Evolutionary conservation across 2,329 filamentous ascomycete genomes (phyloP).

Genomic region (Coleophoma cylindrospora): DNA sequence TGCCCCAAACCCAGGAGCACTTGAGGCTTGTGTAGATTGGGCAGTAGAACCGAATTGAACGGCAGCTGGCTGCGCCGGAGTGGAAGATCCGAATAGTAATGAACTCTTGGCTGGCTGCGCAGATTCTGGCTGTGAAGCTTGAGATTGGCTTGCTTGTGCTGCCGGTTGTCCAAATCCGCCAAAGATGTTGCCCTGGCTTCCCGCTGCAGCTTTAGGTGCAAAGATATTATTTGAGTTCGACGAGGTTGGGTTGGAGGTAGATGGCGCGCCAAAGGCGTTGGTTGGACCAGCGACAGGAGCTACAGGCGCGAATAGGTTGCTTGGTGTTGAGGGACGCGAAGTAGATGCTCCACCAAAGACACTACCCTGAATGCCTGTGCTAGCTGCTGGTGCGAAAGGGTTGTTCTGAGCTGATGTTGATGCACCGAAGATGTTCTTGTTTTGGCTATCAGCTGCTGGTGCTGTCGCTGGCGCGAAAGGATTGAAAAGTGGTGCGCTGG

Average conservation of each 20-base stretch:
- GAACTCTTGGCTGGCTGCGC: background rate
- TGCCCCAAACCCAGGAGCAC: background rate
- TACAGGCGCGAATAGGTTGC: background rate
- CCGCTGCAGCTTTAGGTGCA: background rate
- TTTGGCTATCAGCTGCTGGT: background rate
- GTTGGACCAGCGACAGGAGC: background rate
- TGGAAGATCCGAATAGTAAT: background rate
- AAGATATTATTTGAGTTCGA: no score
- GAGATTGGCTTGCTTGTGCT: conserved; percentile 4
- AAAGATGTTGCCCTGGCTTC: background rate
- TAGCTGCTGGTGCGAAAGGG: background rate
- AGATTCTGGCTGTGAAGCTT: conserved; percentile 1
- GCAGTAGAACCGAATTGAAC: background rate
- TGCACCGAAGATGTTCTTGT: background rate
- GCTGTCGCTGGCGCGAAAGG: no score
- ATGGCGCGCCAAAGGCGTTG: background rate
- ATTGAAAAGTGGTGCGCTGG: no score
- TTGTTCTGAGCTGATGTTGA: no score
- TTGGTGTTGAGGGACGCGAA: background rate
- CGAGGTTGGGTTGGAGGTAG: background rate
- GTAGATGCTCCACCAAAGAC: conserved; percentile 1
- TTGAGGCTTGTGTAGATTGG: background rate
- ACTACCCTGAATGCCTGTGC: background rate
- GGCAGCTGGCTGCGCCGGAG: background rate
- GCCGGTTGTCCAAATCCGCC: background rate